Percentiles rank a stretch among this genome's conserved stretches.
These are phyloP conservation scores for Didymella sp. DNA, from an alignment of 2,329 filamentous ascomycete species.

Conservation along the genomic window DNA sequence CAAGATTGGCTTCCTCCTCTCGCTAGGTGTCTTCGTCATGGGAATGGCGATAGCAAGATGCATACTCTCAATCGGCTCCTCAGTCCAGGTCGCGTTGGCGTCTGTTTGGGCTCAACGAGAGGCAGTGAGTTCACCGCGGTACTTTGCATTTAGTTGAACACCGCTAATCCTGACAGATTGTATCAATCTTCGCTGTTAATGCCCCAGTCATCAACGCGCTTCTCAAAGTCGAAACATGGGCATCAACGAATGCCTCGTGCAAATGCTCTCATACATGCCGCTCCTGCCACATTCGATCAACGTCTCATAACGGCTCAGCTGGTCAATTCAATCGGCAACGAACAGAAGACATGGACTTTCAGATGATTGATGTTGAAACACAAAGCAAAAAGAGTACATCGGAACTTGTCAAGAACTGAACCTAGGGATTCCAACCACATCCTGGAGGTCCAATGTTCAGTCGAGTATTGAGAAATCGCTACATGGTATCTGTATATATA, in stretches of 20 bases:
- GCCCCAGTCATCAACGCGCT: conserved; percentile 1
- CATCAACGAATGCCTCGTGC: neutral
- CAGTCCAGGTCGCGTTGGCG: conserved; percentile 4
- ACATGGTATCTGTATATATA: neutral
- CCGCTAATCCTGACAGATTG: neutral
- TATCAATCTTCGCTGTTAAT: conserved; percentile 3
- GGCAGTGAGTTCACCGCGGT: neutral
- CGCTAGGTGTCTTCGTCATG: conserved; percentile 9
- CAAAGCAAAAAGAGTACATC: conserved; percentile 1
- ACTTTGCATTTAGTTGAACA: neutral
- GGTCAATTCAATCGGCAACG: neutral
- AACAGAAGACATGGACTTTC: neutral
- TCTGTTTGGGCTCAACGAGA: conserved; percentile 8
- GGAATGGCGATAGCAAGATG: conserved; percentile 9
- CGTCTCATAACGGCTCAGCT: neutral
- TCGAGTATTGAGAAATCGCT: neutral
- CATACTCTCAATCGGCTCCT: neutral
- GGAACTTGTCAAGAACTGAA: neutral
- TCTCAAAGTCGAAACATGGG: neutral
- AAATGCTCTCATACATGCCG: neutral
- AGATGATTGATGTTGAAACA: neutral
- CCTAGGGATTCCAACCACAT: neutral
- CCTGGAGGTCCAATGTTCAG: neutral
- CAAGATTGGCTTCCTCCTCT: conserved; percentile 5
- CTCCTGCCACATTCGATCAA: neutral